Evolutionary conservation across 768 basidiomycete genomes (phyloP), one percentile per base, ranked within the genome.

Genomic region (Lactarius deliciosus): DNA sequence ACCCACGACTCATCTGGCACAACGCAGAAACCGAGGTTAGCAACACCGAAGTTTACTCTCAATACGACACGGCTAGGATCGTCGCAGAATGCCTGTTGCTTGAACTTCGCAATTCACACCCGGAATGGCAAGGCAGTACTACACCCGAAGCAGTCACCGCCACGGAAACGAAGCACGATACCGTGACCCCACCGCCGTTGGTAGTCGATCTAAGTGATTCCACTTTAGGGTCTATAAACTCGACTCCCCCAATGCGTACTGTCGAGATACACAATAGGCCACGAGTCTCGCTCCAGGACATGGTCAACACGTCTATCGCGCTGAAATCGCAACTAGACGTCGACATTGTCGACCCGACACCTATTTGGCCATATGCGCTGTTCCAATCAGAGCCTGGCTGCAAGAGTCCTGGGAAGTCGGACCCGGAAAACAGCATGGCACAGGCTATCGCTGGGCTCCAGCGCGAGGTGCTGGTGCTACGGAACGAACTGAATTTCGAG

Each of bases 401-500:
- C 22, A 70, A 64, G n/a, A 61, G 60, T 53, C 58, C 58, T 6
- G 72, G 11, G 20, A 62, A 64, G 16, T 74, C 75, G 13, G 68
- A 83, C 20, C 81, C 85, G 10, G 69, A 78, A 7, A 83, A 84
- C 70, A 56, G 61, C 58, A 80, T 86, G n/a, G 79, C 80, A n/a
- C 83, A 86, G 62, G 87, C 86, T 10, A 85, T 94, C 36, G 83
- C 87, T 16, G 81, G 79, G 7, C 78, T 95, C 65, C 93, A 95
- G 75, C 81, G 89, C 54, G 91, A 94, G 72, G 81, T 90, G 1
- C 75, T 93, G 2, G 75, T 93, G 34, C 79, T 94, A 34, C 81
- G 89, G 58, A 92, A 87, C 73, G 92, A 94, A 69, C 84, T 94
- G 50, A 92, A 92, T 73, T 92, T 94, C 67, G 90, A 94, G 77